These are phyloP conservation scores for Capronia americana DNA, from an alignment of 2,329 filamentous ascomycete species.

Conservation along the genomic window DNA sequence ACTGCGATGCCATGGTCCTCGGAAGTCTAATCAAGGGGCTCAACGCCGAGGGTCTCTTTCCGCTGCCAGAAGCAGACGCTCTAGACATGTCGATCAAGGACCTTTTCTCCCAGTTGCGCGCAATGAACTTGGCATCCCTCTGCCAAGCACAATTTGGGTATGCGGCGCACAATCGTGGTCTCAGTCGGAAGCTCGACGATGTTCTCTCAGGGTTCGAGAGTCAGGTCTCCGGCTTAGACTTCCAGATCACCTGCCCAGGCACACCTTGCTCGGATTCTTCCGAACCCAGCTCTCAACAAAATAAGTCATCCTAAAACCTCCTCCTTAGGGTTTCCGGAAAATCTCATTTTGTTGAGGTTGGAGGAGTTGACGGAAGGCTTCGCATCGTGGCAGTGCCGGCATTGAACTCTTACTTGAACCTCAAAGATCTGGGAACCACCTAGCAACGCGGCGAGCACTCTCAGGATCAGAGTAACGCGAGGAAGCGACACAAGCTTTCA, in stretches of 20 bases:
- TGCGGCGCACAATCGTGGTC: neutral
- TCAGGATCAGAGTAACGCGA: no score
- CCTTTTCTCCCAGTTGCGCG: neutral
- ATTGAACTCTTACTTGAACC: no score
- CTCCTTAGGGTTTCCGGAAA: neutral
- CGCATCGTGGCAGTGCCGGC: no score
- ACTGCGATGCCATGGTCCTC: conserved; percentile 3
- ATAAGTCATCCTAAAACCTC: neutral
- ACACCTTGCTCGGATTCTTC: neutral
- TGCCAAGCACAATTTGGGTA: neutral
- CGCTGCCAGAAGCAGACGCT: neutral
- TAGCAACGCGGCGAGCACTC: no score
- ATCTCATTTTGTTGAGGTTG: neutral
- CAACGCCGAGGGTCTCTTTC: conserved; percentile 2
- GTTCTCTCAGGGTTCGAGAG: neutral
- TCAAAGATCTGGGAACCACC: no score
- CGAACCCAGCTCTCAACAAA: neutral
- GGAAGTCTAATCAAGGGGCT: conserved; percentile 5
- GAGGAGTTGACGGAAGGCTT: neutral
- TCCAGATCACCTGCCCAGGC: neutral
- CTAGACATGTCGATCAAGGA: neutral
- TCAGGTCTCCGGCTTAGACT: neutral
- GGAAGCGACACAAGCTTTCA: neutral
- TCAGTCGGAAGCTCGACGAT: neutral
- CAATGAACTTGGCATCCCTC: neutral